These are phyloP conservation scores for Ricinus communis DNA, from an alignment of 345 rosid species.

Conservation along the genomic window DNA sequence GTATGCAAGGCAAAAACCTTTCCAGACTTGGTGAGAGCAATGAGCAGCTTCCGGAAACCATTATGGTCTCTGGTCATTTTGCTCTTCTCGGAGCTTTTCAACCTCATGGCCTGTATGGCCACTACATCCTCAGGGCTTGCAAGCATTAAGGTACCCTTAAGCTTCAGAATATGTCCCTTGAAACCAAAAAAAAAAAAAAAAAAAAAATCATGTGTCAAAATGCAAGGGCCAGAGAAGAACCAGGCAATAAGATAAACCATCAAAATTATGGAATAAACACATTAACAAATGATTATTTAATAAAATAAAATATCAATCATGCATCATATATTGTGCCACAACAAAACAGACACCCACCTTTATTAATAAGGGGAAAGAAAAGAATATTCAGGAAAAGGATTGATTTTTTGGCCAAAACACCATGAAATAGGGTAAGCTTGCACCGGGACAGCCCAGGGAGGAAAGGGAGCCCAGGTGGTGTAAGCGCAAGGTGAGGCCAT, in stretches of 20 bases:
- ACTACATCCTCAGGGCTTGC: conserved; percentile 91
- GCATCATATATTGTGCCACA: neutral
- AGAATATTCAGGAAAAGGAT: neutral
- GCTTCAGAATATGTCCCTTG: conserved; percentile 89
- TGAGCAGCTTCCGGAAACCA: conserved; percentile 89
- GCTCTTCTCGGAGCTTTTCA: conserved; percentile 87
- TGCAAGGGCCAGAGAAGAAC: conserved; percentile 11
- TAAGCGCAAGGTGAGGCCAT: too few species aligned
- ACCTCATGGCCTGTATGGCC: conserved; percentile 78
- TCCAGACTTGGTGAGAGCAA: conserved; percentile 81
- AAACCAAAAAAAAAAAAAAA: too few species aligned
- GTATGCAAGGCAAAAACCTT: conserved; percentile 90
- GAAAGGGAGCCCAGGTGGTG: too few species aligned
- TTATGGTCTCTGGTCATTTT: conserved; percentile 97
- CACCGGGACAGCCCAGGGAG: too few species aligned
- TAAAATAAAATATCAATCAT: neutral
- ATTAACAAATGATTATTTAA: conserved; percentile 2
- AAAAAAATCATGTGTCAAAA: conserved; percentile 28
- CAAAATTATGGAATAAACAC: neutral
- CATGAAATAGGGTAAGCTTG: too few species aligned
- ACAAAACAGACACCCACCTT: conserved; percentile 5
- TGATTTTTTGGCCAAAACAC: neutral
- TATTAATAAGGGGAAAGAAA: neutral
- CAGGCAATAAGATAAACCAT: neutral
- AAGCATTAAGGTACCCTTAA: conserved; percentile 91